Base-by-base conservation (phyloP, 2,329 filamentous ascomycete species). In the Paecilomyces formosus region DNA sequence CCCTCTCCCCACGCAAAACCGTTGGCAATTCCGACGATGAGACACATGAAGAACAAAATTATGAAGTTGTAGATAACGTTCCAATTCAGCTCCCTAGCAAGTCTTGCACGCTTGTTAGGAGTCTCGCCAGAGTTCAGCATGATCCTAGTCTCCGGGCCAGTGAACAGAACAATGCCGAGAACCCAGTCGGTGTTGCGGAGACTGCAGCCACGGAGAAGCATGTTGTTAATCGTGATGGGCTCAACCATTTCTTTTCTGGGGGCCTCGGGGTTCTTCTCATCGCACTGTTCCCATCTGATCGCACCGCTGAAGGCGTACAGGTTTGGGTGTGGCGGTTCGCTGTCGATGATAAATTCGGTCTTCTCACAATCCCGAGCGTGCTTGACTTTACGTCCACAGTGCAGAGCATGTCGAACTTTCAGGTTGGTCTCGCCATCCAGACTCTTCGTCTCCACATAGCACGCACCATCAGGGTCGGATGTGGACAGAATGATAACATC, bases 71-170 rank as follows among this genome's bases (percentile, higher is more conserved):
- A 96, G 61, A 97, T 83, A 73, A 99, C 92, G 74, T 96, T 96
- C 84, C 91, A 95, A 78, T 99, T 99, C 65, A 99, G 83, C 72
- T 96, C 92, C 62, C 91, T 88, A 56, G 92, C 90, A 67, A 99
- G 92, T 65, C 90, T 87, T 39, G 94, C 86, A 62, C 93, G 89
- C 79, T 99, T 99, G 72, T 86, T 96, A 12, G 95, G 94, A 1
- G 94, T 99, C 62, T 93, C 88, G 60, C 94, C 94, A 28, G 94
- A 90, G 72, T 99, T 99, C 79, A 97, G 89, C 94, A 99, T 99
- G 72, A 97, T 97, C 78, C 97, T 99, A 33, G 93, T 96, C 72
- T 99, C 93, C 69, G 92, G 87, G 33, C 94, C 94, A 13, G 94
- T 97, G 76, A 96, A 99, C 18, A 96, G 81, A 55, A 97, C 93